These are phyloP conservation scores for Ammopiptanthus mongolicus DNA, from an alignment of 306 rosid genomes.

Conservation along the genomic window DNA sequence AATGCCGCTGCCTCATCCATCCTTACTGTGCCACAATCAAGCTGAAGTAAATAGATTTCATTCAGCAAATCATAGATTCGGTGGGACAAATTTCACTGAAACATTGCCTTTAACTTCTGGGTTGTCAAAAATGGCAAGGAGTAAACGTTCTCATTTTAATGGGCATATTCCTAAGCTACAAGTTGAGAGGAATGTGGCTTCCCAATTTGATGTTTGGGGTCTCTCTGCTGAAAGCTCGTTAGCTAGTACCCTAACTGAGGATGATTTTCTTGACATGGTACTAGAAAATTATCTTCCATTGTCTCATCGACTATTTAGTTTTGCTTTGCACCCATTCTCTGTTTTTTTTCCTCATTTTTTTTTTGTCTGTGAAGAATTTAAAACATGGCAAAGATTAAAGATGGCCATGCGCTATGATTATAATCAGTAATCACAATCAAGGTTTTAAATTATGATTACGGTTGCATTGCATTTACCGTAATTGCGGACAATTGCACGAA, in stretches of 20 bases:
- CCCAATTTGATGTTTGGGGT: slow-evolving; percentile 47
- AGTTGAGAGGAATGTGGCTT: slow-evolving; percentile 37
- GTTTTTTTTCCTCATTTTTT: too few species aligned
- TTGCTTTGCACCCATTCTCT: neutral
- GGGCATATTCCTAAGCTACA: slow-evolving; percentile 28
- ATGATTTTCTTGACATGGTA: slow-evolving; percentile 82
- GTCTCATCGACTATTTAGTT: neutral
- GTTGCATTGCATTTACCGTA: too few species aligned
- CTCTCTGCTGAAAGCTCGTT: slow-evolving; percentile 46
- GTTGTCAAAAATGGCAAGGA: slow-evolving; percentile 36
- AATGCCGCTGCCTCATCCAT: slow-evolving; percentile 47
- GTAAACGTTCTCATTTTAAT: slow-evolving; percentile 29
- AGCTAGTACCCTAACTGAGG: slow-evolving; percentile 56
- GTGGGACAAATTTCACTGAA: slow-evolving; percentile 32
- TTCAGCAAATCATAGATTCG: slow-evolving; percentile 38
- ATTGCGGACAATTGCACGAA: too few species aligned
- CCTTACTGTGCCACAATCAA: slow-evolving; percentile 44
- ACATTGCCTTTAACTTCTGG: slow-evolving; percentile 20
- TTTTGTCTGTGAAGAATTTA: neutral
- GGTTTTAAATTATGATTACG: too few species aligned
- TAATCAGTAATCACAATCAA: too few species aligned
- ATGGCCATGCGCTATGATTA: neutral
- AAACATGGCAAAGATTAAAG: neutral
- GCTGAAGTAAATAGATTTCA: slow-evolving; percentile 41
- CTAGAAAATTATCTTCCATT: slow-evolving; percentile 1